These are phyloP conservation scores for Termitomyces sp. DNA, from an alignment of 768 basidiomycete genomes.

Conservation along the genomic window DNA sequence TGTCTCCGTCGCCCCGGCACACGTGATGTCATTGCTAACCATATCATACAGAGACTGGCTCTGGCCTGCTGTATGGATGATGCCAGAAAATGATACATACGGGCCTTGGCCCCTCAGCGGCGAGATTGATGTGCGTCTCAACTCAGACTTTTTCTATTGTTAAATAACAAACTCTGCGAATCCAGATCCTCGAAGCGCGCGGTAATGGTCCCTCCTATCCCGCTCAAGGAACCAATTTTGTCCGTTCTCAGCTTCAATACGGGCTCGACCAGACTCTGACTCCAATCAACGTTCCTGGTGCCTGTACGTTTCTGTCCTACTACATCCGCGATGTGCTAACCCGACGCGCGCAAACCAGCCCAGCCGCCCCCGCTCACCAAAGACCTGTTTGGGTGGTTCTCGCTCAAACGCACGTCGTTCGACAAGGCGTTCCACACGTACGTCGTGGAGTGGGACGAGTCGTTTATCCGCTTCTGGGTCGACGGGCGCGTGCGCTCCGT, in stretches of 20 bases:
- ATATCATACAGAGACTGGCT: conserved; percentile 46
- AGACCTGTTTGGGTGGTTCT: conserved; percentile 43
- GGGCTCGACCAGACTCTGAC: conserved; percentile 34
- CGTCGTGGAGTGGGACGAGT: conserved; percentile 69
- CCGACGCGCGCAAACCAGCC: no score
- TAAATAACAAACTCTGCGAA: no score
- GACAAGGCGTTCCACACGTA: conserved; percentile 67
- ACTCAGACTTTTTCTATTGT: no score
- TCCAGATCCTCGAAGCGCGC: conserved; percentile 51
- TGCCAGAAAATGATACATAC: conserved; percentile 58
- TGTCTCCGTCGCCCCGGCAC: neutral
- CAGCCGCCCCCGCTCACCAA: conserved; percentile 10
- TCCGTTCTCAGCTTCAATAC: conserved; percentile 63
- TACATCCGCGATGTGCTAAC: no score
- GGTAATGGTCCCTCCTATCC: conserved; percentile 56
- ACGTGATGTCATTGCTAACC: neutral
- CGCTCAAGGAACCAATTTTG: conserved; percentile 52
- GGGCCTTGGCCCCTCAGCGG: conserved; percentile 58
- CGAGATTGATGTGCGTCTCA: conserved; percentile 43
- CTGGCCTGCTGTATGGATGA: conserved; percentile 75
- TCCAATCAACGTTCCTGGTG: conserved; percentile 8
- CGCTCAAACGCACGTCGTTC: conserved; percentile 44
- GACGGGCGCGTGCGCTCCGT: conserved; percentile 64
- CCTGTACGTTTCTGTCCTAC: neutral
- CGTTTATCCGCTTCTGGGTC: conserved; percentile 71